A percentile compares a stretch with the other conserved stretches of the same genome.
Conservation (phyloP, 495 filamentous ascomycete genomes). For the Aspergillus taichungensis region DNA sequence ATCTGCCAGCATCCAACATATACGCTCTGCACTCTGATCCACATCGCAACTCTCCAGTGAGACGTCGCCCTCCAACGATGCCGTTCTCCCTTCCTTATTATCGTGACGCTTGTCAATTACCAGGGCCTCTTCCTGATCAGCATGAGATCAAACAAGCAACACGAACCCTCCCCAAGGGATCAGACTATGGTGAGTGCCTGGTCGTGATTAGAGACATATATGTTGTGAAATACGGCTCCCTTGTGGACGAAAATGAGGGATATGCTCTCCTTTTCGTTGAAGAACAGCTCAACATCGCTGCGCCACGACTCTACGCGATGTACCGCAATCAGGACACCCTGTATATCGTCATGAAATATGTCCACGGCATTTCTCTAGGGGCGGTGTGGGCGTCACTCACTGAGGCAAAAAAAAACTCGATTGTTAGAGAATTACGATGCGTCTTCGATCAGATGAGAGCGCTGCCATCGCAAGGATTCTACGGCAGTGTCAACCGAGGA, state of each 20-base stretch:
- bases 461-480: slow-evolving; percentile 20
- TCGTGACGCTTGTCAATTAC: slow-evolving; percentile 8
- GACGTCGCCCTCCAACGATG: too few relatives aligned
- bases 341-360: slow-evolving; percentile 15
- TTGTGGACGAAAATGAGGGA: slow-evolving; percentile 11
- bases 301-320: slow-evolving; percentile 14
- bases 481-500: slow-evolving; percentile 17
- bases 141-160: slow-evolving; percentile 14
- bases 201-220: slow-evolving; percentile 10
- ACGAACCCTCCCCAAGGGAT: slow-evolving; percentile 10
- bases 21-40: too few relatives aligned
- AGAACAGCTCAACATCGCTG: slow-evolving; percentile 9
- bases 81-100: slow-evolving; percentile 9
- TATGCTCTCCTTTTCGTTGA: slow-evolving; percentile 11
- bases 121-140: slow-evolving; percentile 14
- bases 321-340: slow-evolving; percentile 6
- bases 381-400: slow-evolving; percentile 13
- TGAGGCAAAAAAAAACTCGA: slow-evolving; percentile 16
- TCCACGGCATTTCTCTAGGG: slow-evolving; percentile 9
- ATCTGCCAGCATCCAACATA: too few relatives aligned
- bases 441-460: slow-evolving; percentile 21
- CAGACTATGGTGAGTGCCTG: slow-evolving; percentile 9
- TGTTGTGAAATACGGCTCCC: slow-evolving; percentile 13
- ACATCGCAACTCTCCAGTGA: too few relatives aligned
- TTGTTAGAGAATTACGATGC: slow-evolving; percentile 13